Evolutionary conservation across 257 asterid genomes (phyloP).

Genomic region (Apocynum venetum): DNA sequence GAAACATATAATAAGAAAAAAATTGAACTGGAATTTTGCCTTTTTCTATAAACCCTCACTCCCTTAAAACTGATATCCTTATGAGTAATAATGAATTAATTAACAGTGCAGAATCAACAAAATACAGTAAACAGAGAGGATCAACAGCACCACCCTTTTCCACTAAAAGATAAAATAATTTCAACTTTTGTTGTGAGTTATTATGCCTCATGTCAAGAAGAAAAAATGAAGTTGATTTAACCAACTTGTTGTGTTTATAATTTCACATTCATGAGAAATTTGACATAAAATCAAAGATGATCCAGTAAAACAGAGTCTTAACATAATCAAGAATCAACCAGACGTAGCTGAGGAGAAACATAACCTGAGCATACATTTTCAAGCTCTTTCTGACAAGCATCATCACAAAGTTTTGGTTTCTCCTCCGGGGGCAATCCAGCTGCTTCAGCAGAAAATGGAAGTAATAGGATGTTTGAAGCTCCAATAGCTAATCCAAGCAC

Average conservation of each 20-base stretch:
- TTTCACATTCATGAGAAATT: not conserved
- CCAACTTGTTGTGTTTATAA: not conserved
- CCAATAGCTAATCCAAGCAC: constrained; percentile 24
- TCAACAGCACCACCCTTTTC: not conserved
- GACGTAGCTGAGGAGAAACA: constrained; percentile 3
- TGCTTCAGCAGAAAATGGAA: constrained; percentile 39
- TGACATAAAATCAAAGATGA: not conserved
- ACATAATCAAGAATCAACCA: not conserved
- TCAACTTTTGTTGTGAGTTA: not conserved
- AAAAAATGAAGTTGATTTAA: not conserved
- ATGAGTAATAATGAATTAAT: not conserved
- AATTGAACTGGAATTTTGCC: not conserved
- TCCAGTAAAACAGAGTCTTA: not conserved
- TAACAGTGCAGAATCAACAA: not conserved
- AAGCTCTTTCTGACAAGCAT: constrained; percentile 73
- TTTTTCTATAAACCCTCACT: not conserved
- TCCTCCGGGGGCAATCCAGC: constrained; percentile 96
- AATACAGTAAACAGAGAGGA: not conserved
- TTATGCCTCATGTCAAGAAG: not conserved
- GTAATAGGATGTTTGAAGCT: constrained; percentile 14
- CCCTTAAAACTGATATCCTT: not conserved
- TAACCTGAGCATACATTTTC: constrained; percentile 32
- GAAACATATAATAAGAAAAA: not conserved
- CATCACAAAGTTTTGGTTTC: constrained; percentile 81
- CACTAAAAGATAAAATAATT: not conserved